Base-by-base conservation (phyloP, 768 basidiomycete species). In the Mrakia blollopis region DNA sequence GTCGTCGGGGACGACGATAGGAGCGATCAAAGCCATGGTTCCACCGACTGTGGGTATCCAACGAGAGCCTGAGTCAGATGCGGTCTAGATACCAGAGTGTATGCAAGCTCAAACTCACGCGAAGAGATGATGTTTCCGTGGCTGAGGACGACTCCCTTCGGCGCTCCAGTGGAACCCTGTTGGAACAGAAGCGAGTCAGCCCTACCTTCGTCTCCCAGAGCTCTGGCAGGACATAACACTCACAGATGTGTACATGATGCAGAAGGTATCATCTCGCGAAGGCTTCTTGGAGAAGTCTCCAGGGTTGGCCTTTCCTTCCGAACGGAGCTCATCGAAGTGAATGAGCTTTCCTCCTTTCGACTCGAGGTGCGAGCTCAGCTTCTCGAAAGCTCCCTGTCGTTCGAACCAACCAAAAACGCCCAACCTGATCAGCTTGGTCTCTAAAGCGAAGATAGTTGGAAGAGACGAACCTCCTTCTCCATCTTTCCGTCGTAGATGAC, bases 141-240 rank as follows among this genome's bases (percentile, higher is more conserved):
- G 1, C 89, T 91, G 80, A 99, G 89, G 69, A 91, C 86, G 75
- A 98, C 97, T 78, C 96, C 97, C 85, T 98, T 99, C 37, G 97
- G 97, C 10, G 92, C 86, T 14, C 97, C 97, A 0, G 95, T 97
- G 16, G 77, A 78, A 28, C 77, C 84, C 62, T 79, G 79, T 25
- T 96, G 63, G 16, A 62, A 14, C 37, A 6, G 28, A 10, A 65
- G 63, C 14, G 63, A 30, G 32, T 57, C 57, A n/a, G 57, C 23
- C 10, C 57, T 14, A 44, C 14, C 44, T 28, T 28, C 25, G 25
- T 57, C 57, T 14, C 16, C 47, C 18, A 18, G 5, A 21, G 9
- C 18, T 9, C 10, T 25, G 5, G 23, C n/a, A 9, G 13, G 13
- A 28, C 4, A 25, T 25, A 57, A 3, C 3, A 65, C 63, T 37